Evolutionary conservation across 306 rosid genomes (phyloP).

Genomic region (Casuarina glauca): DNA sequence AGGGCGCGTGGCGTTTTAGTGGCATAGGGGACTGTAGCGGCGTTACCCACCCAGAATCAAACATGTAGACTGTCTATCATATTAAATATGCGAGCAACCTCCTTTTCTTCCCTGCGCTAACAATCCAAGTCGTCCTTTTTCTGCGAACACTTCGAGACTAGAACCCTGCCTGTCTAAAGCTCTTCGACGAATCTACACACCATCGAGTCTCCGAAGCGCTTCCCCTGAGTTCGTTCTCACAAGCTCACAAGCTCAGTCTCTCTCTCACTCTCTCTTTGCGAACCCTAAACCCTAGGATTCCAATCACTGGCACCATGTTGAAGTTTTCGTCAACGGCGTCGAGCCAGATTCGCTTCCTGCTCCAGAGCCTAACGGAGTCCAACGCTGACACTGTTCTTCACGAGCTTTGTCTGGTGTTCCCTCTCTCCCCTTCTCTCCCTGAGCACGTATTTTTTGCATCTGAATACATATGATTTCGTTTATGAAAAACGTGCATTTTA

Average conservation of each 20-base stretch:
- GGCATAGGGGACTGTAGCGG: not conserved
- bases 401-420: slow-evolving; percentile 69
- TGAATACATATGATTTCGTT: not conserved
- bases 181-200: not conserved
- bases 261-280: not conserved
- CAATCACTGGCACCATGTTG: slow-evolving; percentile 41
- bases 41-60: not conserved
- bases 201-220: not conserved
- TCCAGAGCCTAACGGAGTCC: slow-evolving; percentile 64
- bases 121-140: not conserved
- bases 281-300: slow-evolving; percentile 34
- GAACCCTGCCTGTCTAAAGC: not conserved
- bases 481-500: not conserved
- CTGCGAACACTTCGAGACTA: not conserved
- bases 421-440: not conserved
- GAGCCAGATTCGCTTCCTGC: slow-evolving; percentile 85
- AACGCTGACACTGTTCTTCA: slow-evolving; percentile 72
- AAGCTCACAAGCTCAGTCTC: slow-evolving; percentile 5
- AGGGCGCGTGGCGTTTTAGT: no score
- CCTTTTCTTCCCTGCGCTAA: not conserved
- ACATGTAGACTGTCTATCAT: not conserved
- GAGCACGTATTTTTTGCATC: not conserved
- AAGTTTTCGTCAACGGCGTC: slow-evolving; percentile 57
- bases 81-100: not conserved
- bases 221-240: not conserved